Percentiles rank a stretch among this genome's conserved stretches.
Evolutionary conservation across 2,329 filamentous ascomycete genomes (phyloP).

Genomic region (Colletotrichum sublineola): DNA sequence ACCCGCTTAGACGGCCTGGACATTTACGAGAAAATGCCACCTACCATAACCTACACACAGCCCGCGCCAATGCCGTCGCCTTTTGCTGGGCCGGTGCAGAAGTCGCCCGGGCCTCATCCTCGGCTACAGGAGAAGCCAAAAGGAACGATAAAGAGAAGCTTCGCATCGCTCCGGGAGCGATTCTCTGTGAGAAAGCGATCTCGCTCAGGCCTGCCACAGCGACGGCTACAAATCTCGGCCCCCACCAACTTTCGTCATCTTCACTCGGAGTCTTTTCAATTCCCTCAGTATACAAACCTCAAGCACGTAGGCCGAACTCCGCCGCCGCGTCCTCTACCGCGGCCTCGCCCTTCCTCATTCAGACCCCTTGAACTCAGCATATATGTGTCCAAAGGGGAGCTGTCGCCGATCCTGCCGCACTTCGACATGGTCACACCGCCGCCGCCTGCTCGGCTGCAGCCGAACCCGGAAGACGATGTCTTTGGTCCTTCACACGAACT

Average conservation of each 20-base stretch:
- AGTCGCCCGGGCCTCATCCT: slow-evolving; percentile 42
- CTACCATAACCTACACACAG: slow-evolving; percentile 49
- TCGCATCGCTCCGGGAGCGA: slow-evolving; percentile 55
- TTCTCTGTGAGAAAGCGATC: slow-evolving; percentile 63
- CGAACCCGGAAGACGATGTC: slow-evolving; percentile 52
- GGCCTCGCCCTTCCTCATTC: slow-evolving; percentile 56
- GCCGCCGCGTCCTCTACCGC: slow-evolving; percentile 45
- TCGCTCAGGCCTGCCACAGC: slow-evolving; percentile 59
- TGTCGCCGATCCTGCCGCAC: slow-evolving; percentile 70
- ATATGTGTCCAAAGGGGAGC: slow-evolving; percentile 58
- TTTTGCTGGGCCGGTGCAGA: slow-evolving; percentile 46
- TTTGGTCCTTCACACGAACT: slow-evolving; percentile 55
- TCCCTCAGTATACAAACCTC: slow-evolving; percentile 47
- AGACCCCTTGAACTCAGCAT: slow-evolving; percentile 71
- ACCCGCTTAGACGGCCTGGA: slow-evolving; percentile 44
- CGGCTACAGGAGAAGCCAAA: slow-evolving; percentile 50
- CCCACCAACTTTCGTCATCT: slow-evolving; percentile 73
- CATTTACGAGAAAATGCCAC: slow-evolving; percentile 46
- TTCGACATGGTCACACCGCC: slow-evolving; percentile 57
- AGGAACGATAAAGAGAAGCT: slow-evolving; percentile 54
- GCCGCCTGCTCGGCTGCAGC: slow-evolving; percentile 45
- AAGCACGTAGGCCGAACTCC: slow-evolving; percentile 46
- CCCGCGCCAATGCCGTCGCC: slow-evolving; percentile 49
- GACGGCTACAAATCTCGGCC: slow-evolving; percentile 68
- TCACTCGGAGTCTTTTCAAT: slow-evolving; percentile 60